Percentiles rank a stretch among this genome's conserved stretches.
Conservation (phyloP, 805 yeast genomes). For the Huiozyma sinensis region DNA sequence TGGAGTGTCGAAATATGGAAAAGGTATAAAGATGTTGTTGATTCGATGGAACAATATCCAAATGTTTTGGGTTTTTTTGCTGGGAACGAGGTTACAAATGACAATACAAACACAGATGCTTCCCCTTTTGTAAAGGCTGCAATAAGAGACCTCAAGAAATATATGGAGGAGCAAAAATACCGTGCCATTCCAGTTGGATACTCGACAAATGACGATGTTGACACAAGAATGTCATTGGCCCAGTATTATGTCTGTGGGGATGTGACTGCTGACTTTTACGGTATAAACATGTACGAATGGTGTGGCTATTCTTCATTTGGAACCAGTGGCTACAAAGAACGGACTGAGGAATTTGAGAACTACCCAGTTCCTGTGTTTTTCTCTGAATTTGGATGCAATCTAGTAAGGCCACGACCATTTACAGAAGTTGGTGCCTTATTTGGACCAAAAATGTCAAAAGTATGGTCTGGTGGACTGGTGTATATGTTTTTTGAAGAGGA, state of each 20-base stretch:
- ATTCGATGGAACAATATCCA: slow-evolving; percentile 61
- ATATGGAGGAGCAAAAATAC: slow-evolving; percentile 50
- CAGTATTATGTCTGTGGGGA: slow-evolving; percentile 78
- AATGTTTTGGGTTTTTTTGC: slow-evolving; percentile 93
- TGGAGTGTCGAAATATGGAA: slow-evolving; percentile 66
- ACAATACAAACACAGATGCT: slow-evolving; percentile 70
- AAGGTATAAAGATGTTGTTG: slow-evolving; percentile 77
- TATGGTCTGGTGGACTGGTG: slow-evolving; percentile 82
- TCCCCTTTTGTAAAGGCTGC: slow-evolving; percentile 96
- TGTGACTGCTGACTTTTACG: slow-evolving; percentile 60
- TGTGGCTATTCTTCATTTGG: slow-evolving; percentile 58
- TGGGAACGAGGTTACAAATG: slow-evolving; percentile 93
- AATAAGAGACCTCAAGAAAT: slow-evolving; percentile 73
- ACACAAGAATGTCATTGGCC: slow-evolving; percentile 69
- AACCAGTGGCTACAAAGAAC: slow-evolving; percentile 53
- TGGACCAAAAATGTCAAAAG: slow-evolving; percentile 57
- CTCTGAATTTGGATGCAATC: slow-evolving; percentile 75
- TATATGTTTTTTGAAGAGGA: slow-evolving; percentile 76
- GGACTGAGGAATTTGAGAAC: slow-evolving; percentile 52
- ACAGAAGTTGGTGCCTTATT: slow-evolving; percentile 58
- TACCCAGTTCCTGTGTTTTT: slow-evolving; percentile 66
- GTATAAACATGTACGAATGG: slow-evolving; percentile 85
- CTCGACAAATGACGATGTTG: slow-evolving; percentile 80
- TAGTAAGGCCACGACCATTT: slow-evolving; percentile 56
- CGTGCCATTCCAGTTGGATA: slow-evolving; percentile 88